Base-by-base conservation (phyloP, 441 rosid genomes). In the Eutrema salsugineum region DNA sequence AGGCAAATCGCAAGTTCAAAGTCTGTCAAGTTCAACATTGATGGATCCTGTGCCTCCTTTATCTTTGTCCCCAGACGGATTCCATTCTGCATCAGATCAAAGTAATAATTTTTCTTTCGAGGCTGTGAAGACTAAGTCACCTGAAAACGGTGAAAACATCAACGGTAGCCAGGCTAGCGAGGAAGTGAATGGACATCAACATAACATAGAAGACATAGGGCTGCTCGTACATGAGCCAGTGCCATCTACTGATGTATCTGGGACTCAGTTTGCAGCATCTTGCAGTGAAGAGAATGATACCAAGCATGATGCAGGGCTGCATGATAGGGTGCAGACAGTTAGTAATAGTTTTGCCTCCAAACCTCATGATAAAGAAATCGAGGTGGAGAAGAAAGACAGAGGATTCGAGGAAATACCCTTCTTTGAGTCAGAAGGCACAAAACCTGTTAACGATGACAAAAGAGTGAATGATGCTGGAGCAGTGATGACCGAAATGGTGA, bases 1-100 rank as follows among this genome's bases (percentile, higher is more conserved):
- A 28, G 82, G 79, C 48, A 80, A 81, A 27, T 78, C 80, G 64
- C 65, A 73, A 74, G 83, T 82, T 72, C 82, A 84, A 53, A 69
- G 72, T 58, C 84, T 89, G 10, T 75, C 87, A 73, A 89, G 87
- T 68, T 81, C 95, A 55, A 46, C 91, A 15, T 70, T 93, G 15
- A 60, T 77, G 32, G 86, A 80, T 73, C 91, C 88, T 58, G 81
- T 80, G 70, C 66, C 48, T 54, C 72, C 83, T 72, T 60, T 72
- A 55, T 62, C 77, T 16, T 4, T 78, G 22, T 27, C 79, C 32
- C 76, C 87, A n/a, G 65, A 81, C 42, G 96, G 79, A 76, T 75
- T 62, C 63, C 68, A 75, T 66, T 64, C 70, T 65, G 58, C 35
- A 51, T 47, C 80, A 60, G 76, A 74, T 75, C 82, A 82, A 63